Conservation (phyloP, 129 eudicot genomes). For the Artemisia annua region DNA sequence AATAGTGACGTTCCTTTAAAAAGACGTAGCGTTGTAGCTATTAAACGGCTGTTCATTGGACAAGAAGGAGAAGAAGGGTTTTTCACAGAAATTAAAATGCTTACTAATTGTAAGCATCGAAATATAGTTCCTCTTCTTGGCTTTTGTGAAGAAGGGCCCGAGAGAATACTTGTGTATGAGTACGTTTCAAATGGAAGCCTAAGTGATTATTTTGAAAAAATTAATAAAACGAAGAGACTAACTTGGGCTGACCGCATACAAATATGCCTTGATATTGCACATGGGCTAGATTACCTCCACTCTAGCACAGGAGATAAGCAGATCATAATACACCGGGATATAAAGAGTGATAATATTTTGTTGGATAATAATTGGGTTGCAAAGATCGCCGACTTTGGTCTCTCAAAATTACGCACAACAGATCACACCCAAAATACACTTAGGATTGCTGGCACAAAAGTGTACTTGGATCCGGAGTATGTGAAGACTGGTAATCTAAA, state of each 20-base stretch:
- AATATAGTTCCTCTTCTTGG: neutral
- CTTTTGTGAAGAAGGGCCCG: neutral
- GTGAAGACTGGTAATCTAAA: neutral
- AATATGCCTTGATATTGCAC: conserved; percentile 1
- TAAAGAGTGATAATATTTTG: conserved; percentile 1
- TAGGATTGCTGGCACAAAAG: neutral
- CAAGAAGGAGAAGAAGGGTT: neutral
- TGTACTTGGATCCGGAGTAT: neutral
- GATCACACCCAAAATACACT: neutral
- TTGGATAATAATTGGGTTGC: neutral
- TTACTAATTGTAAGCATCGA: neutral
- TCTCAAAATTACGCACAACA: neutral
- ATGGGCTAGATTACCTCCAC: neutral
- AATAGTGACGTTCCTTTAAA: too few relatives aligned
- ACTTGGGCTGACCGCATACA: neutral
- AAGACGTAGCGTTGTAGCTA: too few relatives aligned
- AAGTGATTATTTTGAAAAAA: neutral
- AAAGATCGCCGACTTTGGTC: conserved; percentile 6
- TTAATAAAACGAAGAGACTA: neutral
- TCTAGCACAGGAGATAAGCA: neutral
- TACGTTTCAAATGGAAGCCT: conserved; percentile 3
- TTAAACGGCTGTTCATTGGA: too few relatives aligned
- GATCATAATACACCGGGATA: neutral
- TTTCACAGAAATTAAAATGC: neutral
- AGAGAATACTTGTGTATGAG: neutral